Evolutionary conservation across 495 filamentous ascomycete species (phyloP).

Genomic region (Talaromyces stipitatus): DNA sequence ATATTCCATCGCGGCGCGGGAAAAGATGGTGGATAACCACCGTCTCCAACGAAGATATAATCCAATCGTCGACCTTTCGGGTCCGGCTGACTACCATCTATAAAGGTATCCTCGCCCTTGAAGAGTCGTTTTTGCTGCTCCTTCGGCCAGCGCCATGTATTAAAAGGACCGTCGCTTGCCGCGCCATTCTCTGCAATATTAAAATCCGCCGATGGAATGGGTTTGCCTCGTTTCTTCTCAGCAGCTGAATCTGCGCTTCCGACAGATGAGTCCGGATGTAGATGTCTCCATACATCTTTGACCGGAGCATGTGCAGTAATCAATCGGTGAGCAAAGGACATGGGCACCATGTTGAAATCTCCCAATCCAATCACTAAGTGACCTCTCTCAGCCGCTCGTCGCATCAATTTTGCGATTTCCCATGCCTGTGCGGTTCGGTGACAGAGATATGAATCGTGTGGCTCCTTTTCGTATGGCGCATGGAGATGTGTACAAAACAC

Average conservation of each 20-base stretch:
- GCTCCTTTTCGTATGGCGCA: constrained; percentile 76
- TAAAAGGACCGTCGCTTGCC: constrained; percentile 77
- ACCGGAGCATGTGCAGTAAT: constrained; percentile 74
- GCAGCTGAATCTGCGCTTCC: constrained; percentile 57
- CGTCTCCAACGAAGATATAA: constrained; percentile 74
- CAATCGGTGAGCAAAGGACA: constrained; percentile 78
- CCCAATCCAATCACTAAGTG: constrained; percentile 79
- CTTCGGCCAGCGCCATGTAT: constrained; percentile 90
- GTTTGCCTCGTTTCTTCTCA: constrained; percentile 42
- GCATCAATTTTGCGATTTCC: constrained; percentile 89
- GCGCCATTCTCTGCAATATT: constrained; percentile 76
- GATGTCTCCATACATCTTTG: constrained; percentile 69
- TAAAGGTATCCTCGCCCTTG: constrained; percentile 46
- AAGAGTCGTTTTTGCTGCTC: constrained; percentile 48
- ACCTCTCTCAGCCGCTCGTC: constrained; percentile 74
- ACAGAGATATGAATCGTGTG: constrained; percentile 76
- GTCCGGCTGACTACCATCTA: constrained; percentile 56
- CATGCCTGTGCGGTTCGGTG: constrained; percentile 94
- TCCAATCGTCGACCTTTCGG: constrained; percentile 79
- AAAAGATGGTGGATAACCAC: constrained; percentile 24
- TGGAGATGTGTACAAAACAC: constrained; percentile 96
- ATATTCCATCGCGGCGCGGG: constrained; percentile 53
- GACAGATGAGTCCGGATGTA: constrained; percentile 74
- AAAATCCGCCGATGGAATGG: constrained; percentile 60
- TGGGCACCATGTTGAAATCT: constrained; percentile 92